Evolutionary conservation across 169 alveolate species (phyloP).

Genomic region (Plasmodium berghei): DNA sequence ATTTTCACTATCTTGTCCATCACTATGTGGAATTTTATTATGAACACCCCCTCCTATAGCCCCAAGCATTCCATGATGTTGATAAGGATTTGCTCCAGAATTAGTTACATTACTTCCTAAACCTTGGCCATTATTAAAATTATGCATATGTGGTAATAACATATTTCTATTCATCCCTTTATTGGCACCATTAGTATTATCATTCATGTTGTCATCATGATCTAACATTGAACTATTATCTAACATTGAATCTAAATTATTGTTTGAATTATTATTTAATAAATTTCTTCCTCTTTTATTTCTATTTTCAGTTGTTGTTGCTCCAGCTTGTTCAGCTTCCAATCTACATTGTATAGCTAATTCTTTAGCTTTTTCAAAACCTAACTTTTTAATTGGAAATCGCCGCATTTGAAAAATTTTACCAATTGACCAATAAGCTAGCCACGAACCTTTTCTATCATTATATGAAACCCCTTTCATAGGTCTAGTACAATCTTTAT

Average conservation of each 20-base stretch:
- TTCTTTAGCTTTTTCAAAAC: conserved; percentile 71
- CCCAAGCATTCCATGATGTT: neutral
- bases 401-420: conserved; percentile 71
- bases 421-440: conserved; percentile 76
- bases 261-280: conserved; percentile 27
- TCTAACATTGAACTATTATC: conserved; percentile 33
- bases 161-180: conserved; percentile 27
- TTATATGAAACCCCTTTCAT: conserved; percentile 75
- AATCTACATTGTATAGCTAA: conserved; percentile 75
- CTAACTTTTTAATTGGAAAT: conserved; percentile 71
- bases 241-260: conserved; percentile 34
- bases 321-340: conserved; percentile 77
- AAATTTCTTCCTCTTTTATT: conserved; percentile 38
- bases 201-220: conserved; percentile 23
- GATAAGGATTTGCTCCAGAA: neutral
- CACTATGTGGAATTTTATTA: conserved; percentile 38
- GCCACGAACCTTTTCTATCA: conserved; percentile 72
- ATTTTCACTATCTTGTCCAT: conserved; percentile 69
- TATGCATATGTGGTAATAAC: conserved; percentile 37
- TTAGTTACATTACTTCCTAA: neutral
- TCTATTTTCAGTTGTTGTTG: conserved; percentile 74
- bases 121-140: conserved; percentile 4
- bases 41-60: neutral
- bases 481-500: conserved; percentile 72
- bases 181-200: neutral